Evolutionary conservation across 139 green algal genomes (phyloP), one percentile per base, ranked within the genome.

Genomic region (Deuterostichococcus epilithicus): DNA sequence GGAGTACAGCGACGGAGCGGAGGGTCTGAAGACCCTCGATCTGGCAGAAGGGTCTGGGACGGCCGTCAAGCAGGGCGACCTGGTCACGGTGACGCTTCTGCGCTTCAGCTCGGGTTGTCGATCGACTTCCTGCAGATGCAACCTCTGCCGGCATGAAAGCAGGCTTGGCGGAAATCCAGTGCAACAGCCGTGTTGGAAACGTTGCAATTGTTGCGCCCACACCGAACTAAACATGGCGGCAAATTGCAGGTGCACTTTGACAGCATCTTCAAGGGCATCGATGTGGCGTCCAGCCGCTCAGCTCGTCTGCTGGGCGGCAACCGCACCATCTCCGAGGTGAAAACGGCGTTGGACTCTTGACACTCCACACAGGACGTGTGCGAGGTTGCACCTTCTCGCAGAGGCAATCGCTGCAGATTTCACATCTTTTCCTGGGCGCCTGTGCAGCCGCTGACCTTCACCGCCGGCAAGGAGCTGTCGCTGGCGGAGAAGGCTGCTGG

Each of bases 231-330:
- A 71, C 1, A 5, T 18, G 4, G 30, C 76, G 33, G 25, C 23
- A 5, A 5, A 68, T 25, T 52, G 13, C 86, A 96, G 89, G 91
- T 98, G 1, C 94, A 98, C 83, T 98, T 92, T 86, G 94, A 98
- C 70, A 94, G 89, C 81, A 68, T 91, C 8, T 98, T 90, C 82
- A 84, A 86, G 13, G 89, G 89, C 66, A 87, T 98, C 4, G 87
- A 94, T 67, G 94, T 96, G 6, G 92, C 95, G 33, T 98, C 93
- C 22, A 92, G 79, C 63, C 82, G 93, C 32, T 83, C 84, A 37
- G 91, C 94, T 0, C 86, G 94, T 4, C 84, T 94, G 28, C 84
- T 98, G 28, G 93, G 94, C 1, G 94, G 91, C 74, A 98, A 98
- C 84, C 76, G 94, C 4, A 93, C 89, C 15, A 86, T 98, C 44